Percentiles rank a stretch among this genome's conserved stretches.
Conservation (phyloP, 2,329 filamentous ascomycete genomes). For the Diplodia mutila region DNA sequence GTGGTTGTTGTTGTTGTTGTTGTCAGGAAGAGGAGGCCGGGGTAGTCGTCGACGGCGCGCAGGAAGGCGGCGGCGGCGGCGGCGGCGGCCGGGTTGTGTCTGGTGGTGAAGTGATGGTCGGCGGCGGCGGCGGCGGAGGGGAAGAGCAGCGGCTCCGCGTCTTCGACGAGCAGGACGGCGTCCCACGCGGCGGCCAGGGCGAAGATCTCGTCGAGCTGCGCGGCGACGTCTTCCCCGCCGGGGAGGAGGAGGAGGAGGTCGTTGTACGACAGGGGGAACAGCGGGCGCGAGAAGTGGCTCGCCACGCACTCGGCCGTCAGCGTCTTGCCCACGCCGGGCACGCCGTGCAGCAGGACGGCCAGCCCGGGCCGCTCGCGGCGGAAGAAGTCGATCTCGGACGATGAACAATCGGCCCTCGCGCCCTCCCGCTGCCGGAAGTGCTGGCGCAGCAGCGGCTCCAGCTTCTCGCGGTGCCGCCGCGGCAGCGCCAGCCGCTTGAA, state of each 20-base stretch:
- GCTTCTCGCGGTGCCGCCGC: neutral
- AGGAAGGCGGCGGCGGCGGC: neutral
- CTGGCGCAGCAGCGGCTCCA: neutral
- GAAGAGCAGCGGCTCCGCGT: neutral
- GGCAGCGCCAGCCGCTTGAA: conserved; percentile 7
- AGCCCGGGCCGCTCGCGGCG: neutral
- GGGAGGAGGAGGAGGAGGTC: too few species aligned
- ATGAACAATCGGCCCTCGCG: neutral
- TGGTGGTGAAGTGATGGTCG: too few species aligned
- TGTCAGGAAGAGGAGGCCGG: neutral
- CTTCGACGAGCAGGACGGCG: neutral
- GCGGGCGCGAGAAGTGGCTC: neutral
- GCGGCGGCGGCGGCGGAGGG: too few species aligned
- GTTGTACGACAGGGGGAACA: neutral
- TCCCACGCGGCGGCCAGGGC: neutral
- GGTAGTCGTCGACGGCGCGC: neutral
- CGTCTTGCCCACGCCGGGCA: neutral
- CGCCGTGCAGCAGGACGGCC: neutral
- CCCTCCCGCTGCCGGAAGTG: conserved; percentile 8
- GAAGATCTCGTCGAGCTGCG: neutral
- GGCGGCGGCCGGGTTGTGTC: neutral
- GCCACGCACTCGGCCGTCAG: conserved; percentile 2
- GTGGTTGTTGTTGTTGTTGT: too few species aligned
- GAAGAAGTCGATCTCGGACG: neutral
- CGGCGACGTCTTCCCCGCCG: neutral